Percentiles rank a stretch among this genome's conserved stretches.
phyloP scores from a whole-genome alignment of 140 eudicot genomes.

The Bidens hawaiensis region DNA sequence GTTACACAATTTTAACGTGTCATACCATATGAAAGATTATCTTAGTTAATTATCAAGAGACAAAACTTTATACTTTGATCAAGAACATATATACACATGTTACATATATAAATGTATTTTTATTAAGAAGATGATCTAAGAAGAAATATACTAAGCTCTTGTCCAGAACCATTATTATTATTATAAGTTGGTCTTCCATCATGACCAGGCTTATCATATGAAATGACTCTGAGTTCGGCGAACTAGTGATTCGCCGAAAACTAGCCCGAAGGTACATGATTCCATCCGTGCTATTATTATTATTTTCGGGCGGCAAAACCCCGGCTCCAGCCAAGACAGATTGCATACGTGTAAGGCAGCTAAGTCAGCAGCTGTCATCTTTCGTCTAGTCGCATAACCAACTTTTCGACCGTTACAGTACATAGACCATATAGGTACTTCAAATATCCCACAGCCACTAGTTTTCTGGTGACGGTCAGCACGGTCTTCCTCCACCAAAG shows the following conservation, averaged over 20 bases:
- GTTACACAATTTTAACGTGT: too few species aligned
- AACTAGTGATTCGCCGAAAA: conserved; percentile 35
- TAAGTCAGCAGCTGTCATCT: conserved; percentile 24
- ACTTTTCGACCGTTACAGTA: conserved; percentile 49
- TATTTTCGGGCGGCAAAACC: conserved; percentile 31
- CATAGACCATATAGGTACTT: conserved; percentile 44
- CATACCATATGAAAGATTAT: too few species aligned
- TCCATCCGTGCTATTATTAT: conserved; percentile 11
- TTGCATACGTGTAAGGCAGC: conserved; percentile 35
- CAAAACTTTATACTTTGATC: too few species aligned
- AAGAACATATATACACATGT: not conserved
- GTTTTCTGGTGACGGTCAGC: conserved; percentile 4
- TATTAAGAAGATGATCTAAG: conserved; percentile 33
- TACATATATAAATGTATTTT: not conserved
- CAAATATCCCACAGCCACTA: conserved; percentile 23
- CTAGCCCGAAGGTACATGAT: conserved; percentile 46
- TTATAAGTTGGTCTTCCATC: conserved; percentile 9
- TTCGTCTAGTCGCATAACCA: conserved; percentile 41
- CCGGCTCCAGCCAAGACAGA: conserved; percentile 50
- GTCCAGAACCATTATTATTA: conserved; percentile 30
- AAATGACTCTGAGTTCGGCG: conserved; percentile 42
- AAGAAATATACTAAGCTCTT: conserved; percentile 49
- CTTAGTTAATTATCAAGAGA: too few species aligned
- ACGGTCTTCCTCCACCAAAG: conserved; percentile 33
- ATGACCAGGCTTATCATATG: conserved; percentile 38